phyloP scores from a whole-genome alignment of 768 basidiomycete species.

The Suillus subaureus region DNA sequence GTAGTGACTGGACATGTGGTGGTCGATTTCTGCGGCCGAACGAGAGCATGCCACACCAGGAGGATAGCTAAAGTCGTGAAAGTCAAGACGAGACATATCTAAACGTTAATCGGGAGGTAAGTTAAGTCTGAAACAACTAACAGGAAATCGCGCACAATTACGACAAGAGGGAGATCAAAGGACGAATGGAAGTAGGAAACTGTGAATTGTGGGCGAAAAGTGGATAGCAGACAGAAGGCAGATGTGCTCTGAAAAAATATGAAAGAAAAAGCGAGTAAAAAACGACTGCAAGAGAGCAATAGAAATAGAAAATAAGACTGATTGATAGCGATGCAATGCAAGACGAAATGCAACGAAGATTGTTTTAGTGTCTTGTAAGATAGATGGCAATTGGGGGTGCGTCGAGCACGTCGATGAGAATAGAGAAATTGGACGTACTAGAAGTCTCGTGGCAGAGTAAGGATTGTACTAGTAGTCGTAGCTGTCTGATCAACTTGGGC shows the following conservation, averaged over 20 bases:
- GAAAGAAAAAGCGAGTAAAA: conserved; percentile 26
- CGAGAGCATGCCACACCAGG: conserved; percentile 34
- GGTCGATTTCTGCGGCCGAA: conserved; percentile 35
- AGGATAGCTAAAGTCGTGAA: conserved; percentile 41
- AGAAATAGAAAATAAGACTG: conserved; percentile 21
- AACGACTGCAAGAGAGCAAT: conserved; percentile 33
- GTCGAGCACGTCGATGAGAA: neutral
- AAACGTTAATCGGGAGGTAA: conserved; percentile 7
- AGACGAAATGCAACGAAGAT: conserved; percentile 28
- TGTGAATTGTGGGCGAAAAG: conserved; percentile 7
- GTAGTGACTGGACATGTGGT: conserved; percentile 24
- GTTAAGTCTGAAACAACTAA: neutral
- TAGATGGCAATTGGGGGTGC: conserved; percentile 19
- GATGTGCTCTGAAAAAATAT: conserved; percentile 20
- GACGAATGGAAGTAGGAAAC: conserved; percentile 3
- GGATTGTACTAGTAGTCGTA: conserved; percentile 18
- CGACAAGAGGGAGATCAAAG: neutral
- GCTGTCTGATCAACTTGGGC: conserved; percentile 31
- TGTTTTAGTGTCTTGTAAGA: conserved; percentile 36
- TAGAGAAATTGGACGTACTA: conserved; percentile 7
- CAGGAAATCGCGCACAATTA: neutral
- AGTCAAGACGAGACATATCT: conserved; percentile 48
- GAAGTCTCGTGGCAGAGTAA: conserved; percentile 7
- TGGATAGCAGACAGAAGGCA: conserved; percentile 8
- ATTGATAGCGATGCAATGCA: conserved; percentile 38